Percentiles rank a stretch among this genome's conserved stretches.
Conservation (phyloP, 345 rosid species). For the Clarkia xantiana region DNA sequence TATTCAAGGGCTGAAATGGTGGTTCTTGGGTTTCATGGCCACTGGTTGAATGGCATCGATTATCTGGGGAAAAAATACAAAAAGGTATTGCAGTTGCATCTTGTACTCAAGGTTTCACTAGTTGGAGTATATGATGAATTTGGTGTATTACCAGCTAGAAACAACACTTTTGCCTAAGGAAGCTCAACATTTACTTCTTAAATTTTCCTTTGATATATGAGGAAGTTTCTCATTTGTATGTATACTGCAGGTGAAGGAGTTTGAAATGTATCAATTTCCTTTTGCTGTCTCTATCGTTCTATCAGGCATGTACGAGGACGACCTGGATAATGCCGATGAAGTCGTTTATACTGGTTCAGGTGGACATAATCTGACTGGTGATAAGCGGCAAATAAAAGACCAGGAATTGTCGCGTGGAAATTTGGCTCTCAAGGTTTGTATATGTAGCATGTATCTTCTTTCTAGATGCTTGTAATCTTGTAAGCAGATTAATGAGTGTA, state of each 20-base stretch:
- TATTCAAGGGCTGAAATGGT: conserved; percentile 93
- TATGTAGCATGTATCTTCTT: too few relatives aligned
- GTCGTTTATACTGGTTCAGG: conserved; percentile 92
- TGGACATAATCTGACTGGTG: conserved; percentile 66
- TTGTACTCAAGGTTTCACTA: neutral
- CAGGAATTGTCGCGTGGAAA: conserved; percentile 68
- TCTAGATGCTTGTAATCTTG: too few relatives aligned
- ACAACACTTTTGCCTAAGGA: too few relatives aligned
- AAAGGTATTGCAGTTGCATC: conserved; percentile 24
- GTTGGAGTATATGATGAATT: neutral
- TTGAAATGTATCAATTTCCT: conserved; percentile 37
- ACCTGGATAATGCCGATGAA: conserved; percentile 82
- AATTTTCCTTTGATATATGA: too few relatives aligned
- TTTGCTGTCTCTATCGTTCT: conserved; percentile 61
- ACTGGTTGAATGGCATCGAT: conserved; percentile 94
- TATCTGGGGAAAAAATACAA: conserved; percentile 54
- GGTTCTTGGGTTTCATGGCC: conserved; percentile 79
- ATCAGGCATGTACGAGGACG: conserved; percentile 96
- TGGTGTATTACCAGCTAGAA: neutral
- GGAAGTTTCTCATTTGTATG: neutral
- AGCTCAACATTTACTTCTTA: too few relatives aligned
- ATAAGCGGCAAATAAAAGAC: conserved; percentile 67
- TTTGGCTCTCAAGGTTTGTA: conserved; percentile 74
- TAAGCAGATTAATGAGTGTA: too few relatives aligned
- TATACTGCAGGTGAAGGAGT: conserved; percentile 26